phyloP scores from a whole-genome alignment of 176 grass and related monocot species.

The Olyra latifolia region DNA sequence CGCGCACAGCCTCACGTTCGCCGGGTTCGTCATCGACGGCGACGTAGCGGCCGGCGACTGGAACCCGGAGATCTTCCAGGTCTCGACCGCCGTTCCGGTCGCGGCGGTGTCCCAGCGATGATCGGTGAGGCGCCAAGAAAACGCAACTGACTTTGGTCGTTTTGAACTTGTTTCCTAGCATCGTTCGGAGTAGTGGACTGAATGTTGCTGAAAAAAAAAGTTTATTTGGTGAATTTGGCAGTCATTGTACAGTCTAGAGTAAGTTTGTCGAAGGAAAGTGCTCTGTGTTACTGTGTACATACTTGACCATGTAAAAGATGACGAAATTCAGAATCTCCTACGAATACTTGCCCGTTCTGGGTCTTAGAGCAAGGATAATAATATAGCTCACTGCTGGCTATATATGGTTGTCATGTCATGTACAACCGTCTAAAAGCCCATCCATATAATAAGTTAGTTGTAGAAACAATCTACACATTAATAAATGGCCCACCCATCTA shows the following conservation, averaged over 20 bases:
- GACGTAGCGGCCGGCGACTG: slow-evolving; percentile 70
- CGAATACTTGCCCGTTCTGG: too few species aligned
- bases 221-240: not conserved
- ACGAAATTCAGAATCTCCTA: not conserved
- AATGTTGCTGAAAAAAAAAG: not conserved
- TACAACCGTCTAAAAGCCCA: too few species aligned
- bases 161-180: not conserved
- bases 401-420: too few species aligned
- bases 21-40: slow-evolving; percentile 65
- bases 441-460: too few species aligned
- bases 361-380: too few species aligned
- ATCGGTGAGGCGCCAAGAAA: slow-evolving; percentile 8
- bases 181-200: not conserved
- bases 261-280: not conserved
- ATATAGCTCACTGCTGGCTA: too few species aligned
- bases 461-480: too few species aligned
- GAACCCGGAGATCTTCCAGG: slow-evolving; percentile 71
- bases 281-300: slow-evolving; percentile 8
- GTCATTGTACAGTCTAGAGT: slow-evolving; percentile 34
- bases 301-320: not conserved
- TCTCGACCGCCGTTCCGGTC: slow-evolving; percentile 34
- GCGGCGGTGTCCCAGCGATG: not conserved
- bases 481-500: too few species aligned
- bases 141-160: not conserved
- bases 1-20: slow-evolving; percentile 58